These are phyloP conservation scores for Clitopilus hobsonii DNA, from an alignment of 768 basidiomycete species.

Conservation along the genomic window DNA sequence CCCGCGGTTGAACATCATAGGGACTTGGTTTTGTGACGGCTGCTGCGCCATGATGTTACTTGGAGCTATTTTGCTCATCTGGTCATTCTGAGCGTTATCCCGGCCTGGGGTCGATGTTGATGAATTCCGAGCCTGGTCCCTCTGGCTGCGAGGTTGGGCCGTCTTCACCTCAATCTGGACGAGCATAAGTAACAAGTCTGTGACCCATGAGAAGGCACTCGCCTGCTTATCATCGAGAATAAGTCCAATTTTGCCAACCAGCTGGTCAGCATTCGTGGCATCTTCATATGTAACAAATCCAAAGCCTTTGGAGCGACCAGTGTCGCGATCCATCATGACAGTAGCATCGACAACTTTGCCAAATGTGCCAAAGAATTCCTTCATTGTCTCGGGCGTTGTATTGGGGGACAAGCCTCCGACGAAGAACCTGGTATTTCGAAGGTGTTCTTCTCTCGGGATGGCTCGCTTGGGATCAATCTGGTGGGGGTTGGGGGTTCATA, in stretches of 20 bases:
- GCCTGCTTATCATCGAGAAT: slow-evolving; percentile 77
- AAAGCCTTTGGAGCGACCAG: slow-evolving; percentile 74
- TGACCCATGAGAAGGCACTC: not conserved
- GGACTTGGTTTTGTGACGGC: slow-evolving; percentile 41
- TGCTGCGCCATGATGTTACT: slow-evolving; percentile 22
- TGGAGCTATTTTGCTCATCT: slow-evolving; percentile 28
- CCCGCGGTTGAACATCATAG: slow-evolving; percentile 54
- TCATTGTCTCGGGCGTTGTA: slow-evolving; percentile 70
- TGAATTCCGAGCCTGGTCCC: slow-evolving; percentile 42
- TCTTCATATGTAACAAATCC: slow-evolving; percentile 83
- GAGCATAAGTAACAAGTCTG: too few species aligned
- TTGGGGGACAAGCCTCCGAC: slow-evolving; percentile 69
- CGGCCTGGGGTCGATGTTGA: slow-evolving; percentile 15
- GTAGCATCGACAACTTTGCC: slow-evolving; percentile 83
- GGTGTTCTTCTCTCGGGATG: slow-evolving; percentile 78
- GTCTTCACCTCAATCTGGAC: slow-evolving; percentile 76
- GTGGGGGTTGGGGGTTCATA: not conserved
- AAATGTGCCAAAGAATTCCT: slow-evolving; percentile 63
- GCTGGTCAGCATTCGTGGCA: slow-evolving; percentile 55
- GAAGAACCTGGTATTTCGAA: slow-evolving; percentile 74
- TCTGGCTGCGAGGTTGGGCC: slow-evolving; percentile 68
- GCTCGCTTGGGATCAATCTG: slow-evolving; percentile 89
- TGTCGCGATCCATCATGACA: slow-evolving; percentile 81
- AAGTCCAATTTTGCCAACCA: slow-evolving; percentile 63
- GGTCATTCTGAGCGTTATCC: slow-evolving; percentile 25